Evolutionary conservation across 2,329 filamentous ascomycete genomes (phyloP).

Genomic region (Emergomyces africanus): DNA sequence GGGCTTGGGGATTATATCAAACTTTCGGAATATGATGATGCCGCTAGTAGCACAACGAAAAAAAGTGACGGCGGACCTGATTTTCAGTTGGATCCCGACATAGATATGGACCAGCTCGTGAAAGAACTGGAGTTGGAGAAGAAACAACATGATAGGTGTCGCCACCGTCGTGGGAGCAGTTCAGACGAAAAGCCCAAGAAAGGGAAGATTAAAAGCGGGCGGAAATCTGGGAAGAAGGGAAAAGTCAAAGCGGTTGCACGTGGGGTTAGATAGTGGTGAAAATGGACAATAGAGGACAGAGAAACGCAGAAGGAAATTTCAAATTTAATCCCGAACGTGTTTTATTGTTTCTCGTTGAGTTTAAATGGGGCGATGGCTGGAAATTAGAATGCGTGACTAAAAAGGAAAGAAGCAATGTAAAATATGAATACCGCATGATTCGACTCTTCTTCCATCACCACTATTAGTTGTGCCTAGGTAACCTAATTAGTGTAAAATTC

Average conservation of each 20-base stretch:
- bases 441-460: neutral
- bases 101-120: neutral
- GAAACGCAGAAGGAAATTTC: neutral
- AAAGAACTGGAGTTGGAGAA: neutral
- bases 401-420: neutral
- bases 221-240: neutral
- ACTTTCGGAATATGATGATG: conserved; percentile 8
- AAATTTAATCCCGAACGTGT: neutral
- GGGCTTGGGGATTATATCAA: conserved; percentile 1
- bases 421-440: neutral
- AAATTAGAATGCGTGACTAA: neutral
- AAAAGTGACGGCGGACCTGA: neutral
- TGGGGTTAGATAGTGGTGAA: neutral
- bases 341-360: neutral
- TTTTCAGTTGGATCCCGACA: neutral
- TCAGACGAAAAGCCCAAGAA: conserved; percentile 2
- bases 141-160: neutral
- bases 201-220: neutral
- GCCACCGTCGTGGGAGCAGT: neutral
- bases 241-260: neutral
- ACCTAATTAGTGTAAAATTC: neutral
- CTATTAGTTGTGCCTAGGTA: neutral
- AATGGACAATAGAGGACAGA: neutral
- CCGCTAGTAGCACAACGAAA: conserved; percentile 6
- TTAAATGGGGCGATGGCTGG: neutral